Conservation (phyloP, 768 basidiomycete species). For the Kwoniella pini region DNA sequence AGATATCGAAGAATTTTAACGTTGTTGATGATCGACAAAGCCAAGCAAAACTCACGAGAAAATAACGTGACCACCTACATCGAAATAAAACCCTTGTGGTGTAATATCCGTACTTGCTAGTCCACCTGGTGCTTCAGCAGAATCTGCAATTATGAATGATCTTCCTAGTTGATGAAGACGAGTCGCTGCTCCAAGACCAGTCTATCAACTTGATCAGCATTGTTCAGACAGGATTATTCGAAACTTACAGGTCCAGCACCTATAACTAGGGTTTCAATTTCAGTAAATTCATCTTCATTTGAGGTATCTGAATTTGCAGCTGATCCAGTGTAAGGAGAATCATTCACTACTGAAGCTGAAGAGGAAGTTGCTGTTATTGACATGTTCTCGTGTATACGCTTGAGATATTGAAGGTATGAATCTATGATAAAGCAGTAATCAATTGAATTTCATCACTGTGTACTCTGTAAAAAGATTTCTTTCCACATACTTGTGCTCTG, state of each 20-base stretch:
- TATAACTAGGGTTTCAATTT: slow-evolving; percentile 52
- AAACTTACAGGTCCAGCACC: slow-evolving; percentile 54
- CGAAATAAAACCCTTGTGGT: slow-evolving; percentile 55
- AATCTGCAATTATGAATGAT: slow-evolving; percentile 50
- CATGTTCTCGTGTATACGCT: no score
- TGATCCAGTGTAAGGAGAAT: background rate
- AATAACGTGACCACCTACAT: slow-evolving; percentile 57
- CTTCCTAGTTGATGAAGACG: slow-evolving; percentile 54
- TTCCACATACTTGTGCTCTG: no score
- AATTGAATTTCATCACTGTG: no score
- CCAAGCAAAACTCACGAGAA: slow-evolving; percentile 47
- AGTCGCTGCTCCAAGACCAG: slow-evolving; percentile 56
- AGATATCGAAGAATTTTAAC: no score
- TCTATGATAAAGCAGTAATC: no score
- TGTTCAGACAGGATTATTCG: background rate
- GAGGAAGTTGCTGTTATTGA: no score
- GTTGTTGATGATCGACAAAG: no score
- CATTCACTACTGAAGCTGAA: no score
- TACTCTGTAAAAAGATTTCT: no score
- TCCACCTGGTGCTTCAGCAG: slow-evolving; percentile 50
- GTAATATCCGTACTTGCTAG: slow-evolving; percentile 55
- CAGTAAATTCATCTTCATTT: background rate
- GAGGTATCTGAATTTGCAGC: background rate
- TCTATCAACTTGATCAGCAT: slow-evolving; percentile 36
- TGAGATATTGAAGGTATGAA: no score